phyloP scores from a whole-genome alignment of 2,329 filamentous ascomycete genomes.

The Aspergillus quadrilineatus region DNA sequence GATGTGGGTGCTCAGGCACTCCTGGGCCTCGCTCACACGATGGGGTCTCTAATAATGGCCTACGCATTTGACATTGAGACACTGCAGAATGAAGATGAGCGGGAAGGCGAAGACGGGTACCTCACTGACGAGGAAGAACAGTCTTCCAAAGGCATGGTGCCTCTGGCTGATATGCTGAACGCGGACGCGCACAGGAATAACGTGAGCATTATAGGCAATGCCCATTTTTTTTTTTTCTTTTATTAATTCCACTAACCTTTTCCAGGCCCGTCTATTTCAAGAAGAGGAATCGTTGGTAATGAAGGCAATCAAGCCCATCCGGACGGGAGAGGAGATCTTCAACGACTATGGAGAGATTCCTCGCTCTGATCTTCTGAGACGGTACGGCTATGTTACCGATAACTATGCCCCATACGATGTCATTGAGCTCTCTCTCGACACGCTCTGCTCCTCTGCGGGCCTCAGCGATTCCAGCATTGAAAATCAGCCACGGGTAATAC shows the following conservation, averaged over 20 bases:
- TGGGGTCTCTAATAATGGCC: slow-evolving; percentile 88
- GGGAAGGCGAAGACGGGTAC: slow-evolving; percentile 47
- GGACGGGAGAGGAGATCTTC: slow-evolving; percentile 71
- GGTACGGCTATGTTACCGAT: slow-evolving; percentile 83
- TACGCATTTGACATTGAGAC: slow-evolving; percentile 82
- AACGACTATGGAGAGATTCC: slow-evolving; percentile 88
- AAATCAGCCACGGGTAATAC: slow-evolving; percentile 33
- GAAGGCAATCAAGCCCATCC: slow-evolving; percentile 67
- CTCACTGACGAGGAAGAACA: slow-evolving; percentile 64
- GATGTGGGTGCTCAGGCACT: slow-evolving; percentile 47
- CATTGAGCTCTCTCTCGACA: slow-evolving; percentile 68
- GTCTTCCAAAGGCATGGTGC: slow-evolving; percentile 79
- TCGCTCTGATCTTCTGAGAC: slow-evolving; percentile 74
- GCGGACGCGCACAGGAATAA: slow-evolving; percentile 82
- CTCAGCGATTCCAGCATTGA: slow-evolving; percentile 30
- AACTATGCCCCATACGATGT: slow-evolving; percentile 79
- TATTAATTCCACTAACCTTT: slow-evolving; percentile 4
- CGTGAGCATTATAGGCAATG: slow-evolving; percentile 43
- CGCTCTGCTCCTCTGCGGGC: slow-evolving; percentile 51
- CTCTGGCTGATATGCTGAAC: slow-evolving; percentile 85
- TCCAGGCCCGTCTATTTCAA: slow-evolving; percentile 59
- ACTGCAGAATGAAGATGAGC: slow-evolving; percentile 56
- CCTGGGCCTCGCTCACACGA: slow-evolving; percentile 65
- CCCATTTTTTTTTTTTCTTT: neutral
- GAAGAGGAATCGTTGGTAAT: slow-evolving; percentile 65